Conservation (phyloP, 2,329 filamentous ascomycete species). For the Emericellopsis atlantica region DNA sequence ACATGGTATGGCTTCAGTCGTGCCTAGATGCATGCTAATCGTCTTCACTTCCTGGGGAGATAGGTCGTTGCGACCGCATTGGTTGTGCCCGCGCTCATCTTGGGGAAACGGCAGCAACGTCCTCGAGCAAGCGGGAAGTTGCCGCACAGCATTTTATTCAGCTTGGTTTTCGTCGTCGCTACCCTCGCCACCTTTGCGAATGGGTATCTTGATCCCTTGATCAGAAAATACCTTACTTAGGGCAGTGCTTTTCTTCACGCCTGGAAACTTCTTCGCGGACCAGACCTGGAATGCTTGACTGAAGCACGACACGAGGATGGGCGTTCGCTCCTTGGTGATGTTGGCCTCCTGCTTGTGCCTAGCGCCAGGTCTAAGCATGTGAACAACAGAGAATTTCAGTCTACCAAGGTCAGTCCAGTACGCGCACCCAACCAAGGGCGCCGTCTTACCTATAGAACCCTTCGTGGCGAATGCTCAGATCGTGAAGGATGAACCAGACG, state of each 20-base stretch:
- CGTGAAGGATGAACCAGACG: constrained; percentile 94
- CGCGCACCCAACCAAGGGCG: not conserved
- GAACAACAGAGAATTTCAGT: constrained; percentile 64
- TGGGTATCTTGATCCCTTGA: constrained; percentile 95
- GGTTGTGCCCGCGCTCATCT: too few relatives aligned
- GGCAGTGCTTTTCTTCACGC: constrained; percentile 85
- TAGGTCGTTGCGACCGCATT: too few relatives aligned
- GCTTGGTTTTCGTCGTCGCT: constrained; percentile 34
- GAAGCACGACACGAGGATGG: constrained; percentile 74
- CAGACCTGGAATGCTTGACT: constrained; percentile 87
- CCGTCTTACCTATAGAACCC: constrained; percentile 65
- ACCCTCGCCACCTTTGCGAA: constrained; percentile 59
- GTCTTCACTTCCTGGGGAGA: too few relatives aligned
- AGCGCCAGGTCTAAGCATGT: constrained; percentile 49
- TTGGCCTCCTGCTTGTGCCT: constrained; percentile 17
- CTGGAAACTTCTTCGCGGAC: constrained; percentile 96
- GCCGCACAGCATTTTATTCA: constrained; percentile 10
- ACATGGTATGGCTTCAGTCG: too few relatives aligned
- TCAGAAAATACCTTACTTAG: constrained; percentile 86
- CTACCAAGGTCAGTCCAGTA: constrained; percentile 20
- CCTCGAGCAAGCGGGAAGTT: not conserved
- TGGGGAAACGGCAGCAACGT: too few relatives aligned
- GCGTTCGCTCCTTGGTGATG: constrained; percentile 64
- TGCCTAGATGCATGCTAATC: too few relatives aligned
- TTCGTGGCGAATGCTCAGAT: constrained; percentile 87